A percentile compares a stretch with the other conserved stretches of the same genome.
Evolutionary conservation across 768 basidiomycete genomes (phyloP).

Genomic region (Podaxis pistillaris): DNA sequence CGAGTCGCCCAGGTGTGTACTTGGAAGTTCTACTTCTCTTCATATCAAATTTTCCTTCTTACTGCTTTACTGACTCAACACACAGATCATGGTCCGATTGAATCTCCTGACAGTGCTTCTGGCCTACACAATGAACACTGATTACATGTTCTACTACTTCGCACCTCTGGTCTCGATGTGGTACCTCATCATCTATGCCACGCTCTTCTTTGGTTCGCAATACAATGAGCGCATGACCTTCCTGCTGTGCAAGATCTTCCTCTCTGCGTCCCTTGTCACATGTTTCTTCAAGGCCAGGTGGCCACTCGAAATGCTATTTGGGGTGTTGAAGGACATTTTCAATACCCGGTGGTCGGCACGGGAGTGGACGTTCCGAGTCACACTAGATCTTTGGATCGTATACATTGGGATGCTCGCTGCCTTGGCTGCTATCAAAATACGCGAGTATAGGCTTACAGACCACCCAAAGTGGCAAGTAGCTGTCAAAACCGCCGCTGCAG

Average conservation of each 20-base stretch:
- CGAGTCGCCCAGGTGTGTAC: constrained; percentile 69
- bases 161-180: constrained; percentile 88
- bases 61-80: constrained; percentile 9
- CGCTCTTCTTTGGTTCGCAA: constrained; percentile 67
- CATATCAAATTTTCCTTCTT: constrained; percentile 9
- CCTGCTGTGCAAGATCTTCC: constrained; percentile 66
- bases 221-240: constrained; percentile 71
- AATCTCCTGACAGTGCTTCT: constrained; percentile 82
- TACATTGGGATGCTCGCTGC: constrained; percentile 85
- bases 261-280: constrained; percentile 63
- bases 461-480: constrained; percentile 61
- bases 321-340: constrained; percentile 60
- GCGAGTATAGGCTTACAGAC: constrained; percentile 70
- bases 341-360: constrained; percentile 79
- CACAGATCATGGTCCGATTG: constrained; percentile 71
- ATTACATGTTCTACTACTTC: constrained; percentile 91
- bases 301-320: constrained; percentile 65
- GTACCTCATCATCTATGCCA: constrained; percentile 84
- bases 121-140: constrained; percentile 88
- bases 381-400: constrained; percentile 86
- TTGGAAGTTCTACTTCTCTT: constrained; percentile 4
- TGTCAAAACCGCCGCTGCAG: constrained; percentile 45
- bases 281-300: constrained; percentile 63
- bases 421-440: constrained; percentile 69
- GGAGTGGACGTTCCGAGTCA: constrained; percentile 89